phyloP scores from a whole-genome alignment of 331 rosid genomes.

The Malus hybrid region DNA sequence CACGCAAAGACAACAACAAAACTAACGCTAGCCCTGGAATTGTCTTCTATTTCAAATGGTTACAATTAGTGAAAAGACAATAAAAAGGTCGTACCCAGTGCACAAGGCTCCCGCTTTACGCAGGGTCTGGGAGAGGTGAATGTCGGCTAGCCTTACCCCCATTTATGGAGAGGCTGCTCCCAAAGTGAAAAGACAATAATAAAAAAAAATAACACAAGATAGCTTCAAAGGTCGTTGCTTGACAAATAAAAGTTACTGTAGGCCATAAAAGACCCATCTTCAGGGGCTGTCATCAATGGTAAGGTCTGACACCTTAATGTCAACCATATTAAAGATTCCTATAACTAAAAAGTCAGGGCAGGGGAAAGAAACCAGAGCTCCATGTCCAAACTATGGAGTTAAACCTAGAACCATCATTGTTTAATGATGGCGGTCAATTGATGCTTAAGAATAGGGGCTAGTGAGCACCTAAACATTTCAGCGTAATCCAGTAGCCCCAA shows the following conservation, averaged over 20 bases:
- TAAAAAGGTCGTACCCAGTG: no score
- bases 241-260: background rate
- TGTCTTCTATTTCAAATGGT: background rate
- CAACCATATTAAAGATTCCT: background rate
- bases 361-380: background rate
- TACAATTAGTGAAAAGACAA: background rate
- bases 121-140: no score
- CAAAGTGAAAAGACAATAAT: background rate
- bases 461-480: background rate
- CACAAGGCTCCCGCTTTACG: no score
- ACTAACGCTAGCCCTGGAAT: background rate
- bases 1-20: background rate
- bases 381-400: background rate
- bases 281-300: background rate
- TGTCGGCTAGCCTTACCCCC: no score
- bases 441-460: background rate
- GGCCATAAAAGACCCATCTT: background rate
- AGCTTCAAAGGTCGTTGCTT: background rate
- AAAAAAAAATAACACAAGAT: background rate
- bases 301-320: background rate
- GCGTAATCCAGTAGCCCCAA: background rate
- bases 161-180: no score
- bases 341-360: background rate
- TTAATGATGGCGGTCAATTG: background rate
- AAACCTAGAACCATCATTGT: background rate